phyloP scores from a whole-genome alignment of 345 rosid species.

The Crucihimalaya himalaica region DNA sequence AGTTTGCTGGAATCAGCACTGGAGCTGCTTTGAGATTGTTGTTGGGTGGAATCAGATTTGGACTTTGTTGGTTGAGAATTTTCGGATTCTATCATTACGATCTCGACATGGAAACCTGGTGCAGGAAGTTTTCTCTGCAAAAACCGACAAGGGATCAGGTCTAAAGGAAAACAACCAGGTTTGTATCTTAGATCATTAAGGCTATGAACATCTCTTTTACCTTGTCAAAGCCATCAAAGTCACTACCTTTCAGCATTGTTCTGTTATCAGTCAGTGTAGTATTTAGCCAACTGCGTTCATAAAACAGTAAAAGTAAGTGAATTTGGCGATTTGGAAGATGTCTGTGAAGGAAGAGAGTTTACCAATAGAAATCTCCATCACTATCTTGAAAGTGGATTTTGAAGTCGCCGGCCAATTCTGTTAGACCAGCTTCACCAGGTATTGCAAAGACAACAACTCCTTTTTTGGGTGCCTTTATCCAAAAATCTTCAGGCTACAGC shows the following conservation, averaged over 20 bases:
- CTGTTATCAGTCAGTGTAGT: conserved; percentile 85
- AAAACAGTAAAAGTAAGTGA: conserved; percentile 5
- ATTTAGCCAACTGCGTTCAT: conserved; percentile 75
- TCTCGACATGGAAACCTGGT: conserved; percentile 86
- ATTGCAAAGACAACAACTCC: conserved; percentile 88
- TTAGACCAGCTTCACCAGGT: conserved; percentile 94
- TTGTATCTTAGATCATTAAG: conserved; percentile 3
- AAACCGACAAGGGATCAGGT: neutral
- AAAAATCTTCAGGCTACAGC: conserved; percentile 87
- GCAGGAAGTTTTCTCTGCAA: conserved; percentile 85
- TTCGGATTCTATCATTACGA: conserved; percentile 64
- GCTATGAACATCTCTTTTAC: conserved; percentile 36
- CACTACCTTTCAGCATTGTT: conserved; percentile 59
- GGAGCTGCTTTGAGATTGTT: conserved; percentile 36
- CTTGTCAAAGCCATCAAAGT: conserved; percentile 93
- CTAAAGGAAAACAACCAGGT: neutral
- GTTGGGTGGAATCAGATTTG: conserved; percentile 35
- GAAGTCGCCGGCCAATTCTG: conserved; percentile 80
- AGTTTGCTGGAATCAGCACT: conserved; percentile 25
- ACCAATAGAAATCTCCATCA: conserved; percentile 97
- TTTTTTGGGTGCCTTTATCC: conserved; percentile 89
- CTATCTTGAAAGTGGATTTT: conserved; percentile 88
- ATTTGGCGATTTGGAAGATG: neutral
- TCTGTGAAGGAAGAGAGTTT: conserved; percentile 18
- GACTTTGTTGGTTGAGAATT: conserved; percentile 38